These are phyloP conservation scores for Botryosphaeria dothidea DNA, from an alignment of 2,329 filamentous ascomycete species.

Conservation along the genomic window DNA sequence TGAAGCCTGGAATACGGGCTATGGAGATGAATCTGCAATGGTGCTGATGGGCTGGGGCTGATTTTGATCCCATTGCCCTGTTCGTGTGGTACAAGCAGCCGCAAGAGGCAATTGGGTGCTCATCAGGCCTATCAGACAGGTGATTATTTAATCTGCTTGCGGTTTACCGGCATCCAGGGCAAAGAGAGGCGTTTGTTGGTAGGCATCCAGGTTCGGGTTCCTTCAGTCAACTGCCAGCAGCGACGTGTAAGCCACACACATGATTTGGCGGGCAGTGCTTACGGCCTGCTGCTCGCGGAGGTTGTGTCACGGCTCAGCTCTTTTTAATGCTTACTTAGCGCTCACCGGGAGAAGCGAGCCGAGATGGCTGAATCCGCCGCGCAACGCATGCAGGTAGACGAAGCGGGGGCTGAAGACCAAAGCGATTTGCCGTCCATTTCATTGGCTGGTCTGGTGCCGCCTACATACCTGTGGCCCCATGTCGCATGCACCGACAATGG, in stretches of 20 bases:
- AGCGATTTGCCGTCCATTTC: background rate
- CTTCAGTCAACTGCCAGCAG: background rate
- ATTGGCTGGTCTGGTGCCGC: background rate
- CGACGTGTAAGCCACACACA: slow-evolving; percentile 6
- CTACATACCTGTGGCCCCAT: background rate
- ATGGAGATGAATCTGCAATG: background rate
- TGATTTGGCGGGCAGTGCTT: background rate
- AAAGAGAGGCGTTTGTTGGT: background rate
- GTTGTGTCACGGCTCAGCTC: background rate
- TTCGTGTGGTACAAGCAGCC: background rate
- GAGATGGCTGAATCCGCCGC: background rate
- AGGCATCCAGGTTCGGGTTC: background rate
- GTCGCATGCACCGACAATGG: too few relatives aligned
- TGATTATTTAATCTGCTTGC: too few relatives aligned
- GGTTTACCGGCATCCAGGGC: too few relatives aligned
- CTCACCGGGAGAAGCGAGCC: background rate
- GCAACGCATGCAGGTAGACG: background rate
- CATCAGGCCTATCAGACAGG: background rate
- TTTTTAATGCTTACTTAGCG: background rate
- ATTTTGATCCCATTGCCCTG: background rate
- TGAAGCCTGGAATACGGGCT: background rate
- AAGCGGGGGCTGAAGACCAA: background rate
- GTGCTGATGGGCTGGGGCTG: background rate
- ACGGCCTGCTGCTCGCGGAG: background rate
- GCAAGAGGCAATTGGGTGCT: background rate